These are phyloP conservation scores for Diutina catenulata DNA, from an alignment of 1,139 yeast genomes.

Conservation along the genomic window DNA sequence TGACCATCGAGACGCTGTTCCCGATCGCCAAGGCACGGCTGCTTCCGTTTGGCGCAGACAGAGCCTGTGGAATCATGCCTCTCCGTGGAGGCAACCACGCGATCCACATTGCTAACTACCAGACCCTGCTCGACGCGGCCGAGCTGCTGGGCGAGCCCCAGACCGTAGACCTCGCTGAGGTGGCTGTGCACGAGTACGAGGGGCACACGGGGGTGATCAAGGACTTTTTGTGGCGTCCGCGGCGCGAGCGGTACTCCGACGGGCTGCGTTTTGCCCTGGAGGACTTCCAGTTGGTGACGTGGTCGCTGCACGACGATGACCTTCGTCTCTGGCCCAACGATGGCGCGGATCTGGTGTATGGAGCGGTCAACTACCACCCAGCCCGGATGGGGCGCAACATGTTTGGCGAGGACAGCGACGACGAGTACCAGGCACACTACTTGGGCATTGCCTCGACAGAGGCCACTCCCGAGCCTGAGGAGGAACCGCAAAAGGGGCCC, in stretches of 20 bases:
- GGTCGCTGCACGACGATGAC: slow-evolving; percentile 80
- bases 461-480: too few relatives aligned
- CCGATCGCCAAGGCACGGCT: slow-evolving; percentile 86
- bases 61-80: slow-evolving; percentile 75
- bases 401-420: neutral
- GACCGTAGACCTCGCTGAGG: slow-evolving; percentile 11
- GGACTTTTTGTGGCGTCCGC: slow-evolving; percentile 78
- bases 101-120: slow-evolving; percentile 52
- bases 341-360: slow-evolving; percentile 28
- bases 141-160: slow-evolving; percentile 18
- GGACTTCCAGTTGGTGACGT: slow-evolving; percentile 82
- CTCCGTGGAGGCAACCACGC: slow-evolving; percentile 75
- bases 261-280: slow-evolving; percentile 47
- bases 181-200: slow-evolving; percentile 50
- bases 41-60: slow-evolving; percentile 81
- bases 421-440: too few relatives aligned
- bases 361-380: slow-evolving; percentile 27
- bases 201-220: slow-evolving; percentile 81
- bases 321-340: slow-evolving; percentile 75
- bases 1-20: slow-evolving; percentile 58
- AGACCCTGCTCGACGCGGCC: slow-evolving; percentile 32
- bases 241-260: slow-evolving; percentile 28
- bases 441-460: too few relatives aligned
- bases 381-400: neutral
- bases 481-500: too few relatives aligned